A percentile compares a stretch with the other conserved stretches of the same genome.
phyloP scores from a whole-genome alignment of 768 basidiomycete species.

The Tricholoma bakamatsutake region DNA sequence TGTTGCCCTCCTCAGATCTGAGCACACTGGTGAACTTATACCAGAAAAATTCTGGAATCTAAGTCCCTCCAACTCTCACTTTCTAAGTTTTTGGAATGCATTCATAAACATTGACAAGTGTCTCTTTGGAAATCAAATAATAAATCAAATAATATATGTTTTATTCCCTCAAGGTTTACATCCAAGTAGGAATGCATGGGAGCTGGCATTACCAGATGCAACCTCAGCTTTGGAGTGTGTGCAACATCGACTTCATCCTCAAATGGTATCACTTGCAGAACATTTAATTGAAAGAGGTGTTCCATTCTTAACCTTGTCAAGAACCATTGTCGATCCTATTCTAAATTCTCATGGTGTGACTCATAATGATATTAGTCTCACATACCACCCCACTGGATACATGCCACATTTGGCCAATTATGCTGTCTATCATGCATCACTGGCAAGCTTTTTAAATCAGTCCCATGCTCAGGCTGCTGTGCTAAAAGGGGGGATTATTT shows the following conservation, averaged over 20 bases:
- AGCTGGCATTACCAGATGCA: background rate
- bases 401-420: constrained; percentile 5
- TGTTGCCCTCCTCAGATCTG: background rate
- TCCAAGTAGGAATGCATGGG: constrained; percentile 1
- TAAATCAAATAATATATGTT: too few species aligned
- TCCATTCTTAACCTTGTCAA: background rate
- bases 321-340: background rate
- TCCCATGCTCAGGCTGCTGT: constrained; percentile 7
- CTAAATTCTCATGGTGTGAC: background rate
- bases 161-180: background rate
- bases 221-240: constrained; percentile 2
- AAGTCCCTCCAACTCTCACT: background rate
- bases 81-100: background rate
- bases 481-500: constrained; percentile 11
- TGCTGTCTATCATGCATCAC: background rate
- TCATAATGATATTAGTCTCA: constrained; percentile 1
- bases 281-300: background rate
- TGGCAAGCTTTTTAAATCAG: background rate
- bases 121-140: background rate
- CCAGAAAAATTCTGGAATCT: constrained; percentile 1
- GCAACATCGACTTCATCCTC: background rate
- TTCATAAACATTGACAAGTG: background rate
- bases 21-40: background rate
- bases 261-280: background rate
- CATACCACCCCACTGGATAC: constrained; percentile 1